These are phyloP conservation scores for Pleurostoma richardsiae DNA, from an alignment of 2,329 filamentous ascomycete species.

Conservation along the genomic window DNA sequence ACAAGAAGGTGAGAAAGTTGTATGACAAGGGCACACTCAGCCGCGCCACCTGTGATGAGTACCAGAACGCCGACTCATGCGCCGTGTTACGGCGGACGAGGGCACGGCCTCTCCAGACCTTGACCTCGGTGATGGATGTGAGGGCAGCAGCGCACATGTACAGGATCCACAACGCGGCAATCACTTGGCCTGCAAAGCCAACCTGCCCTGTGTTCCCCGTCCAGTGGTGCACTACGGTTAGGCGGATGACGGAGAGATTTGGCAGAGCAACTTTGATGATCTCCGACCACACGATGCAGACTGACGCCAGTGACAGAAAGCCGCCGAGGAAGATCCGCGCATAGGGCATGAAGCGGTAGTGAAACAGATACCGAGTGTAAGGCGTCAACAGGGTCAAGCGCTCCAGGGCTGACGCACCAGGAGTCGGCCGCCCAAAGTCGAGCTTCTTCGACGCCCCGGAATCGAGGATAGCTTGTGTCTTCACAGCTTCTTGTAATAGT, in stretches of 20 bases:
- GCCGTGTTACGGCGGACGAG: conserved; percentile 88
- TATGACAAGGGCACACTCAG: conserved; percentile 90
- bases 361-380: conserved; percentile 72
- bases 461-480: conserved; percentile 78
- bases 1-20: conserved; percentile 92
- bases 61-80: conserved; percentile 92
- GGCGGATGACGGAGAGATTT: conserved; percentile 63
- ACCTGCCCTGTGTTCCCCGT: conserved; percentile 67
- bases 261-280: conserved; percentile 77
- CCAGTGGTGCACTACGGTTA: conserved; percentile 71
- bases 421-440: conserved; percentile 61
- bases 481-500: conserved; percentile 67
- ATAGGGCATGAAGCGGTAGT: conserved; percentile 70
- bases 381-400: conserved; percentile 65
- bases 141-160: conserved; percentile 95
- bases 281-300: conserved; percentile 89
- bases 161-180: conserved; percentile 81
- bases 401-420: conserved; percentile 48
- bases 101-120: conserved; percentile 94
- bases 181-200: conserved; percentile 79
- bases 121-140: conserved; percentile 83
- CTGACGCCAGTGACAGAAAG: conserved; percentile 69
- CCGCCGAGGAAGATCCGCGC: conserved; percentile 59
- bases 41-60: conserved; percentile 85
- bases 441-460: conserved; percentile 76